Conservation (phyloP, 768 basidiomycete genomes). For the Tylopilus subfusipes region DNA sequence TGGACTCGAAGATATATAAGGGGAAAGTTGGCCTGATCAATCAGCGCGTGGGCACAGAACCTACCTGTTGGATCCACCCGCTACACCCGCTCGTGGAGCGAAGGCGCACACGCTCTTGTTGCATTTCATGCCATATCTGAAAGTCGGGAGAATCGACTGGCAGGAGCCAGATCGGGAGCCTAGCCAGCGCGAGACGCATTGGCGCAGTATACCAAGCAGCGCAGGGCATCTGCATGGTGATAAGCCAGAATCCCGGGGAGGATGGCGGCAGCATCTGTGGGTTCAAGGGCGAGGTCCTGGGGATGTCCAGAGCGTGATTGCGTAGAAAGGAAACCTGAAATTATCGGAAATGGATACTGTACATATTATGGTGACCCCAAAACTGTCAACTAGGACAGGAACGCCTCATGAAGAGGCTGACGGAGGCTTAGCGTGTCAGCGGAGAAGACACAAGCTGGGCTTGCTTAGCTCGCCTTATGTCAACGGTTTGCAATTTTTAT, state of each 20-base stretch:
- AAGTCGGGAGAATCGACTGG: slow-evolving; percentile 9
- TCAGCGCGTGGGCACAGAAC: neutral
- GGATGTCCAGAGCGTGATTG: slow-evolving; percentile 8
- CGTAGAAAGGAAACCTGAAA: neutral
- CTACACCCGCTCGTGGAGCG: slow-evolving; percentile 10
- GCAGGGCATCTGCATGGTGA: slow-evolving; percentile 11
- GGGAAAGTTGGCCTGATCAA: slow-evolving; percentile 1
- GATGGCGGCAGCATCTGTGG: neutral
- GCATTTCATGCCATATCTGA: slow-evolving; percentile 5
- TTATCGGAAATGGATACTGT: slow-evolving; percentile 4
- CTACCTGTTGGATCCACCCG: slow-evolving; percentile 12
- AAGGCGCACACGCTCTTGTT: slow-evolving; percentile 18
- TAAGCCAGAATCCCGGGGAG: neutral
- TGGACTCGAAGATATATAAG: slow-evolving; percentile 1
- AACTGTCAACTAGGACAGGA: slow-evolving; percentile 30
- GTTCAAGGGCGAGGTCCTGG: neutral
- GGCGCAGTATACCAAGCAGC: neutral
- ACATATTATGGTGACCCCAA: slow-evolving; percentile 26
- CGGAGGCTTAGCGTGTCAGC: slow-evolving; percentile 10
- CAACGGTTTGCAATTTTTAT: slow-evolving; percentile 13
- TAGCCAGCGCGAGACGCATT: slow-evolving; percentile 10
- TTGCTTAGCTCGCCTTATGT: slow-evolving; percentile 24
- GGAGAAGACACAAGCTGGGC: slow-evolving; percentile 7
- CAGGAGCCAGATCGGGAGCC: slow-evolving; percentile 17
- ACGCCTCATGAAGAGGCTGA: slow-evolving; percentile 16